Base-by-base conservation (phyloP, 257 asterid genomes). In the Solanum peruvianum region DNA sequence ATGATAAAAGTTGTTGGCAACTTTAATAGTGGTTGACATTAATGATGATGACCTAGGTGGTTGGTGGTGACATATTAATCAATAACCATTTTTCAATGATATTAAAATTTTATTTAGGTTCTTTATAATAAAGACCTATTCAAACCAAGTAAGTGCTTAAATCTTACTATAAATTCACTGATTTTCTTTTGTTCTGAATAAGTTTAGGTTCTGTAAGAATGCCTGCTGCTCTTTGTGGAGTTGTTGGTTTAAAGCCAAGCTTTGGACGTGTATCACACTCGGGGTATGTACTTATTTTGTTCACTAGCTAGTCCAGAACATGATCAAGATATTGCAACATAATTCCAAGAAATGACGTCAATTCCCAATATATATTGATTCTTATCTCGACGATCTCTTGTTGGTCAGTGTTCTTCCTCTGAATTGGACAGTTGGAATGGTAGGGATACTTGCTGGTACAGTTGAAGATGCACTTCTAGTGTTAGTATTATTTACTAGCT, bases 181-280 rank as follows among this genome's bases (percentile, higher is more conserved):
- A 15, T 47, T 5, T 1, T 56, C 2, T 52, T 56, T 3, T 62
- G 2, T 18, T 45, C 31, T 83, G 60, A 62, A 41, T 86, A 10
- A 20, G 75, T 81, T 49, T 85, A 96, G 99, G 99, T 90, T 96
- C 99, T 35, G 98, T 96, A 16, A 91, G 99, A 88, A 93, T 96
- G 90, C 99, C 99, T 58, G 99, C 98, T 41, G 96, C 98, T 81
- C 95, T 96, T 45, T 96, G 99, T 90, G 98, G 99, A 31, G 99
- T 96, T 14, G 96, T 96, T 82, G 99, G 98, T 88, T 92, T 96
- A 25, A 96, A 96, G 92, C 95, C 98, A 80, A 95, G 95, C n/a
- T 95, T 93, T 86, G 94, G 94, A 56, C 98, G 99, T n/a, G 88
- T 96, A 49, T 94, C 99, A 45, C 97, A 89, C 86, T 88, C 92